phyloP scores from a whole-genome alignment of 768 basidiomycete species.

The Xerocomellus intermedius region DNA sequence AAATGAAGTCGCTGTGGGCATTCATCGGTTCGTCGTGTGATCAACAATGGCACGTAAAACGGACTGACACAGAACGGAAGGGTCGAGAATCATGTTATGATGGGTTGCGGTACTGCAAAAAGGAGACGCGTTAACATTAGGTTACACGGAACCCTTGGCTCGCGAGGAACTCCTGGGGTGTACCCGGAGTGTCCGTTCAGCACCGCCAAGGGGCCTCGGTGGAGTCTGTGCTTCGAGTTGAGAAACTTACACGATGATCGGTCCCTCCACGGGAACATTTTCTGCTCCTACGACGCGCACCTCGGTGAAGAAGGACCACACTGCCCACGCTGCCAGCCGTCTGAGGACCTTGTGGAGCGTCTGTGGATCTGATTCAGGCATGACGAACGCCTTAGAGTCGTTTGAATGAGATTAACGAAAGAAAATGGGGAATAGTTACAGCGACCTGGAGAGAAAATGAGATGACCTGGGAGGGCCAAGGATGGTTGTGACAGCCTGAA shows the following conservation, averaged over 20 bases:
- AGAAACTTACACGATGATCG: slow-evolving; percentile 83
- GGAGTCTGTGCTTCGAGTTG: background rate
- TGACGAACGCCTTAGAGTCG: slow-evolving; percentile 1
- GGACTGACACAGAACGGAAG: slow-evolving; percentile 71
- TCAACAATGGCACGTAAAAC: slow-evolving; percentile 12
- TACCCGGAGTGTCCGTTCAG: background rate
- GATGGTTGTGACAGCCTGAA: background rate
- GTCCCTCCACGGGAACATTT: slow-evolving; percentile 83
- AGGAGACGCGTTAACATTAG: slow-evolving; percentile 13
- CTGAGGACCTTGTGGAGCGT: slow-evolving; percentile 71
- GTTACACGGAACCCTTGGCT: background rate
- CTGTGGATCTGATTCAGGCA: slow-evolving; percentile 36
- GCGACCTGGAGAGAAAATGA: background rate
- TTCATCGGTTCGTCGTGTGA: slow-evolving; percentile 18
- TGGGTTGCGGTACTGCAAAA: slow-evolving; percentile 72
- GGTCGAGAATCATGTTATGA: slow-evolving; percentile 96
- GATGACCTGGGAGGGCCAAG: background rate
- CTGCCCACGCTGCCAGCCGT: slow-evolving; percentile 66
- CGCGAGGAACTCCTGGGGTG: background rate
- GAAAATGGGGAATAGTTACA: slow-evolving; percentile 11
- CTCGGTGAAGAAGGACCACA: slow-evolving; percentile 86
- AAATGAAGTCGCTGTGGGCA: slow-evolving; percentile 66
- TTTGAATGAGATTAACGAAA: slow-evolving; percentile 8
- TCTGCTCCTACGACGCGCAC: slow-evolving; percentile 84
- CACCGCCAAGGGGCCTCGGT: slow-evolving; percentile 2